Conservation (phyloP, 331 rosid species). For the Rosa hybrid region DNA sequence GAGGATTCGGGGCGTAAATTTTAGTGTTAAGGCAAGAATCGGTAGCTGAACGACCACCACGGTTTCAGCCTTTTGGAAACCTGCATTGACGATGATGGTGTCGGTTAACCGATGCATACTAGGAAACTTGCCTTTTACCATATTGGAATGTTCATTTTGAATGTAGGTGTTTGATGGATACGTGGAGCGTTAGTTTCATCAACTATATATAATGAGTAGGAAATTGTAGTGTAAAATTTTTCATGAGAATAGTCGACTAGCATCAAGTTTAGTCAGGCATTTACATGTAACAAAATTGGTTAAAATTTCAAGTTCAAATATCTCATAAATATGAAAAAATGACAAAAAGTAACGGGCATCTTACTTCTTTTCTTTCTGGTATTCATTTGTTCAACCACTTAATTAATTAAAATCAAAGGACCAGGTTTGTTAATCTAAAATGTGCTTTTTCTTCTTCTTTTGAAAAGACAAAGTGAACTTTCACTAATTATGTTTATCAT, state of each 20-base stretch:
- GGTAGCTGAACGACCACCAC: not conserved
- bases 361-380: not conserved
- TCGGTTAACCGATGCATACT: not conserved
- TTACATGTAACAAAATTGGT: too few relatives aligned
- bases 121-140: too few relatives aligned
- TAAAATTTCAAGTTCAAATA: too few relatives aligned
- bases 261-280: not conserved
- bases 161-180: too few relatives aligned
- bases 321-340: too few relatives aligned
- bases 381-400: not conserved
- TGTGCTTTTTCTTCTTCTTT: not conserved
- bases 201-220: too few relatives aligned
- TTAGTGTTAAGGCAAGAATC: not conserved
- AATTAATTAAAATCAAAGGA: not conserved
- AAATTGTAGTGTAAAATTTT: too few relatives aligned
- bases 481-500: not conserved
- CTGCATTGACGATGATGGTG: not conserved
- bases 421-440: not conserved
- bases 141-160: too few relatives aligned
- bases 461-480: not conserved
- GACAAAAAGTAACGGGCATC: not conserved
- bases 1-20: too few relatives aligned
- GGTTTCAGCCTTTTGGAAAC: not conserved
- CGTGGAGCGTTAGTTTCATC: not conserved
- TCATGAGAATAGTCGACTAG: not conserved